Evolutionary conservation across 2,329 filamentous ascomycete species (phyloP).

Genomic region (Cylindrodendrum hubeiense): DNA sequence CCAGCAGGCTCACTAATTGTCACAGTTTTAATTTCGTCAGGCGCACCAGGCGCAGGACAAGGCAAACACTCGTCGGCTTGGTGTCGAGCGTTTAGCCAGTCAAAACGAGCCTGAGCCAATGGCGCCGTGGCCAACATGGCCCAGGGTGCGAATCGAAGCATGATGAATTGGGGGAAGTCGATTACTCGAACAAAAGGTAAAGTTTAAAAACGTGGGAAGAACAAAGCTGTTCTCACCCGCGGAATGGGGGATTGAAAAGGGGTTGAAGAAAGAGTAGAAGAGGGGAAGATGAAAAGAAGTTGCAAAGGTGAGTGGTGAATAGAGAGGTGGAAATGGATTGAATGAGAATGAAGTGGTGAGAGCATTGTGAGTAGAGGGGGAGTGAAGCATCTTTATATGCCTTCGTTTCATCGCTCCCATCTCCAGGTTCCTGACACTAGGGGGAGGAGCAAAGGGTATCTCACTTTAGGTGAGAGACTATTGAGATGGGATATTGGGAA

Average conservation of each 20-base stretch:
- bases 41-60: conserved; percentile 38
- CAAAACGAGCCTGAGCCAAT: conserved; percentile 43
- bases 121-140: conserved; percentile 43
- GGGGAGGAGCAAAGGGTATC: conserved; percentile 2
- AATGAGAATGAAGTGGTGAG: conserved; percentile 21
- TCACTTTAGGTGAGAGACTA: conserved; percentile 17
- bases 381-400: conserved; percentile 34
- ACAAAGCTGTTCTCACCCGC: neutral
- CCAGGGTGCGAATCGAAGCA: conserved; percentile 43
- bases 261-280: neutral
- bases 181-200: neutral
- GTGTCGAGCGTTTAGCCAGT: conserved; percentile 33
- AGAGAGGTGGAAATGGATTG: neutral
- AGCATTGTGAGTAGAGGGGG: neutral
- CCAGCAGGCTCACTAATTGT: conserved; percentile 43
- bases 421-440: neutral
- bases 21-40: conserved; percentile 36
- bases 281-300: neutral
- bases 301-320: neutral
- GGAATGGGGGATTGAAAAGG: neutral
- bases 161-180: conserved; percentile 19
- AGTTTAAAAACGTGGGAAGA: conserved; percentile 5
- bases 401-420: neutral
- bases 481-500: conserved; percentile 20
- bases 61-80: conserved; percentile 46